Percentiles rank a stretch among this genome's conserved stretches.
These are phyloP conservation scores for Pelargonium myrrhifolium DNA, from an alignment of 441 rosid species.

Conservation along the genomic window DNA sequence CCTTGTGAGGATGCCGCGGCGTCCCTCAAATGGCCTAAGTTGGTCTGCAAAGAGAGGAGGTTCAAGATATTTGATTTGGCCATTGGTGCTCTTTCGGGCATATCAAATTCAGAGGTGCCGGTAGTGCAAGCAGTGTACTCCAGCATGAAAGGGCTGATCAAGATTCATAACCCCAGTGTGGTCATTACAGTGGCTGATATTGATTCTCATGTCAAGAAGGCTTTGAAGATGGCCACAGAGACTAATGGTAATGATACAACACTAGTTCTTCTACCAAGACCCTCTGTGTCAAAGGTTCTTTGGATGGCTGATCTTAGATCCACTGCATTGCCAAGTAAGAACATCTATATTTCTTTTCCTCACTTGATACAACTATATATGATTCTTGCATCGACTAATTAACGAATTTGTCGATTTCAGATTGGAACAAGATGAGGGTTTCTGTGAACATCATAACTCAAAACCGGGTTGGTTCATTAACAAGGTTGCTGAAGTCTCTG, in stretches of 20 bases:
- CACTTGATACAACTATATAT: too few species aligned
- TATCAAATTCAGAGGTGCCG: slow-evolving; percentile 77
- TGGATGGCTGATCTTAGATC: slow-evolving; percentile 99
- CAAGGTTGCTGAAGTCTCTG: slow-evolving; percentile 69
- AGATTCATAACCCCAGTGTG: slow-evolving; percentile 78
- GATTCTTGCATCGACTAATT: not conserved
- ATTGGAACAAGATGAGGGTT: slow-evolving; percentile 86
- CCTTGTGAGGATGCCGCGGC: slow-evolving; percentile 72
- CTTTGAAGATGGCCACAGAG: slow-evolving; percentile 77
- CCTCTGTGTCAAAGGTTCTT: slow-evolving; percentile 67
- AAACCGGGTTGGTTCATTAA: slow-evolving; percentile 58
- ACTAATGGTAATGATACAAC: slow-evolving; percentile 43
- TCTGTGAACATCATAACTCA: slow-evolving; percentile 89
- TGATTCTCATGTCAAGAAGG: slow-evolving; percentile 72
- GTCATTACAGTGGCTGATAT: slow-evolving; percentile 69
- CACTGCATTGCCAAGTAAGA: slow-evolving; percentile 87
- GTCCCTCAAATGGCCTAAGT: slow-evolving; percentile 65
- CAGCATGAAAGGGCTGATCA: slow-evolving; percentile 85
- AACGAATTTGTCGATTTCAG: slow-evolving; percentile 30
- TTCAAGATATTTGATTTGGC: slow-evolving; percentile 84
- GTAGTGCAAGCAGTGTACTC: slow-evolving; percentile 75
- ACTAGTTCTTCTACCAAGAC: slow-evolving; percentile 58
- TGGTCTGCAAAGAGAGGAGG: slow-evolving; percentile 71
- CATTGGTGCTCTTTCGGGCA: slow-evolving; percentile 51
- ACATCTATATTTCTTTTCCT: not conserved